These are phyloP conservation scores for Fusarium scirpi DNA, from an alignment of 2,329 filamentous ascomycete genomes.

Conservation along the genomic window DNA sequence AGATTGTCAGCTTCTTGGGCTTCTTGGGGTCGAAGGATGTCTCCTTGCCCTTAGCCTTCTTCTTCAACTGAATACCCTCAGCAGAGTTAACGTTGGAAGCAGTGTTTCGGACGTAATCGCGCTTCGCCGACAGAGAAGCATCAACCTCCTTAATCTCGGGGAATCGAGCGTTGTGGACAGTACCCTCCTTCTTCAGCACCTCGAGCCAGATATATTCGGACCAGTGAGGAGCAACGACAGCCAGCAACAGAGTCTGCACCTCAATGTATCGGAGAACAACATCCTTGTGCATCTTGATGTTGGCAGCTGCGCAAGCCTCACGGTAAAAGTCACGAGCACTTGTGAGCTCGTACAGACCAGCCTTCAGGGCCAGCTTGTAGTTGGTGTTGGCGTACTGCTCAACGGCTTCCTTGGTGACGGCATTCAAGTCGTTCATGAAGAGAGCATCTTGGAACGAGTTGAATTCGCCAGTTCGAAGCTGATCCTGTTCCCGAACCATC, in stretches of 20 bases:
- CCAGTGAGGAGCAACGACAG: slow-evolving; percentile 92
- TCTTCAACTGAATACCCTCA: slow-evolving; percentile 85
- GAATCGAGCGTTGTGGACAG: slow-evolving; percentile 78
- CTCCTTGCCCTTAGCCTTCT: slow-evolving; percentile 92
- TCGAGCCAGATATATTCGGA: slow-evolving; percentile 95
- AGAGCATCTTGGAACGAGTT: slow-evolving; percentile 86
- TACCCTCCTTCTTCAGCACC: slow-evolving; percentile 80
- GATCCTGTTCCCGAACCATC: slow-evolving; percentile 74
- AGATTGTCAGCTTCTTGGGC: slow-evolving; percentile 92
- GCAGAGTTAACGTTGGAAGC: slow-evolving; percentile 83
- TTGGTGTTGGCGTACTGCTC: slow-evolving; percentile 83
- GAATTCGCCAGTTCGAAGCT: slow-evolving; percentile 79
- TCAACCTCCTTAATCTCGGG: slow-evolving; percentile 71
- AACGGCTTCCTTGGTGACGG: slow-evolving; percentile 80
- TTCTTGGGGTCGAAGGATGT: slow-evolving; percentile 88
- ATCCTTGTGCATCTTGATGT: slow-evolving; percentile 87
- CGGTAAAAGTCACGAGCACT: slow-evolving; percentile 90
- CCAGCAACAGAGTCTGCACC: slow-evolving; percentile 84
- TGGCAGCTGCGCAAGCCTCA: slow-evolving; percentile 80
- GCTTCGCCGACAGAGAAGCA: slow-evolving; percentile 77
- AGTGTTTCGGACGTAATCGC: slow-evolving; percentile 82
- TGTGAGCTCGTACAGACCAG: slow-evolving; percentile 91
- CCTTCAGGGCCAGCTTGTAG: slow-evolving; percentile 85
- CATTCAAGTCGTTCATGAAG: slow-evolving; percentile 94
- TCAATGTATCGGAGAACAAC: slow-evolving; percentile 84